Evolutionary conservation across 2,329 filamentous ascomycete species (phyloP).

Genomic region (Geosmithia morbida): DNA sequence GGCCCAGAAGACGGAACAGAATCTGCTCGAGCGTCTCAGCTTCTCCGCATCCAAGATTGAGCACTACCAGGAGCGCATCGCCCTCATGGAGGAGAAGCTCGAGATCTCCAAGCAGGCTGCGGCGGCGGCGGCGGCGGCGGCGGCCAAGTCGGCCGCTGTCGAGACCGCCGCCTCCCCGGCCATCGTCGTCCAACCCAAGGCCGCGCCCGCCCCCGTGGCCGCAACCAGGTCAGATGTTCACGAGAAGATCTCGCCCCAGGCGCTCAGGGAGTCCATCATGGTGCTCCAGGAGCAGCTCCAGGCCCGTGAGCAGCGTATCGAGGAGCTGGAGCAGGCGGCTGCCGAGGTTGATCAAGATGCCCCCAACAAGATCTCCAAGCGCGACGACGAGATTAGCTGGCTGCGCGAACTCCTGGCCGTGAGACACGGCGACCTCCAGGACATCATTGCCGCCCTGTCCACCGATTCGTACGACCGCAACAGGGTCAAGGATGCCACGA

Average conservation of each 20-base stretch:
- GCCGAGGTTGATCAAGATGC: conserved; percentile 61
- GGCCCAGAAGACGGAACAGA: conserved; percentile 63
- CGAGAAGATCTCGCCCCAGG: conserved; percentile 87
- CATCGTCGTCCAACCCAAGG: conserved; percentile 8
- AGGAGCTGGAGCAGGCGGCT: conserved; percentile 65
- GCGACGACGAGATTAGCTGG: conserved; percentile 90
- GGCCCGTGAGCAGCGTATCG: conserved; percentile 80
- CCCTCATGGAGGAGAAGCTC: conserved; percentile 78
- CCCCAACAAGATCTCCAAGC: conserved; percentile 71
- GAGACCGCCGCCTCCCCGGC: conserved; percentile 11
- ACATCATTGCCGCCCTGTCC: conserved; percentile 72
- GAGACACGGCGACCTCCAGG: conserved; percentile 78
- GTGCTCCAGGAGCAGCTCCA: conserved; percentile 95
- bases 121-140: conserved; percentile 68
- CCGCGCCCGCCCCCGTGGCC: conserved; percentile 14
- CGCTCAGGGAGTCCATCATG: conserved; percentile 87
- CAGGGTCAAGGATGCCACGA: conserved; percentile 75
- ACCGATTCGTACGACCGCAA: conserved; percentile 64
- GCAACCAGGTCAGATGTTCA: conserved; percentile 38
- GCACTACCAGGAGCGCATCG: conserved; percentile 73
- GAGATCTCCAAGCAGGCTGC: conserved; percentile 82
- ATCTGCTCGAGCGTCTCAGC: conserved; percentile 66
- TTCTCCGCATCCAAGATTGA: conserved; percentile 74
- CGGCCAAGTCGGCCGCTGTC: conserved; percentile 37
- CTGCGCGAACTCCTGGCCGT: conserved; percentile 85